Evolutionary conservation across 2,329 filamentous ascomycete genomes (phyloP).

Genomic region (Colletotrichum sp.): DNA sequence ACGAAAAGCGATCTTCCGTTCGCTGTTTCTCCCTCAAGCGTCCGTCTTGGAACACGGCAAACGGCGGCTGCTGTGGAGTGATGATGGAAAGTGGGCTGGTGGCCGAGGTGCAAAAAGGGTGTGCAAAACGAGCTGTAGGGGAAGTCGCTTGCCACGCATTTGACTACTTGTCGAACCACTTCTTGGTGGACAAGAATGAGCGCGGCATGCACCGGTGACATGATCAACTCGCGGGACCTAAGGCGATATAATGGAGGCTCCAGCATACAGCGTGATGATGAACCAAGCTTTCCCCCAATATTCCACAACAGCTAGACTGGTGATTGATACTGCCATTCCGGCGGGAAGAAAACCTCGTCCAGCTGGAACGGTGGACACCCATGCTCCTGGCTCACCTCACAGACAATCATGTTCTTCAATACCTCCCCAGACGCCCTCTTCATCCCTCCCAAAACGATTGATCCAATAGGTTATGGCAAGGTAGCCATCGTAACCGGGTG

Average conservation of each 20-base stretch:
- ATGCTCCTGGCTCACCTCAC: neutral
- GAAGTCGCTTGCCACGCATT: neutral
- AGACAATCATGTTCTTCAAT: constrained; percentile 28
- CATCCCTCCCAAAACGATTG: constrained; percentile 26
- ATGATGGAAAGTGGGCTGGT: neutral
- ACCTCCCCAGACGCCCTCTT: constrained; percentile 26
- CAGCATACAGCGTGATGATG: neutral
- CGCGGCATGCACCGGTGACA: neutral
- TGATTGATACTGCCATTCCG: neutral
- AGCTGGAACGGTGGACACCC: neutral
- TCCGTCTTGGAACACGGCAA: neutral
- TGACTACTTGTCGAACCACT: neutral
- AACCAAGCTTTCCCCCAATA: neutral
- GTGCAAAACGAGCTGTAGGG: neutral
- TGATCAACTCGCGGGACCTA: neutral
- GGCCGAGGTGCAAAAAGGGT: neutral
- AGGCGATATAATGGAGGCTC: neutral
- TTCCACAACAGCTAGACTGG: neutral
- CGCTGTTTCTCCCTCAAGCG: neutral
- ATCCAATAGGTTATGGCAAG: constrained; percentile 19
- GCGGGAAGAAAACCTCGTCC: neutral
- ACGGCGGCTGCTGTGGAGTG: neutral
- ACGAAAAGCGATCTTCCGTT: neutral
- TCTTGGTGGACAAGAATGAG: neutral
- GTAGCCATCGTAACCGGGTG: constrained; percentile 35